Evolutionary conservation across 2,329 filamentous ascomycete genomes (phyloP).

Genomic region (Pseudodiploospora longispora): DNA sequence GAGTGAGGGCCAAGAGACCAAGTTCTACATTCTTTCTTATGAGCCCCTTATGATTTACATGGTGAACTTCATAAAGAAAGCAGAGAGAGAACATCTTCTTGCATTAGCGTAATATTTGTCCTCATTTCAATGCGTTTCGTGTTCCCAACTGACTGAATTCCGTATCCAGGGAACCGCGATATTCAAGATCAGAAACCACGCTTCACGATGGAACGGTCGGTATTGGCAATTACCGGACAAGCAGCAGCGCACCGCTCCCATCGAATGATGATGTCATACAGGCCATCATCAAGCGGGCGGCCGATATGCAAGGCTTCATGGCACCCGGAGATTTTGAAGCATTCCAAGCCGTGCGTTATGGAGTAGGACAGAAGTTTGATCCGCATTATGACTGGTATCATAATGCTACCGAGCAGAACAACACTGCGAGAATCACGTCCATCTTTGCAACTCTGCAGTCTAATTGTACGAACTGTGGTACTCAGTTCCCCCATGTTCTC

Average conservation of each 20-base stretch:
- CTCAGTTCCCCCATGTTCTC: background rate
- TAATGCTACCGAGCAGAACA: background rate
- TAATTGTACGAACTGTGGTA: background rate
- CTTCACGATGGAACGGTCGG: background rate
- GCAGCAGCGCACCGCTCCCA: background rate
- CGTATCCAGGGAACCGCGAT: background rate
- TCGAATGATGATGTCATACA: background rate
- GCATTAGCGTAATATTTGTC: background rate
- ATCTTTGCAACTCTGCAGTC: background rate
- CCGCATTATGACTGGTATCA: background rate
- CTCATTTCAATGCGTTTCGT: background rate
- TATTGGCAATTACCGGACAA: background rate
- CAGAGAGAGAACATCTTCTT: background rate
- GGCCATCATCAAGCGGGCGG: background rate
- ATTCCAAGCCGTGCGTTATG: background rate
- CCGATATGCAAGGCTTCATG: background rate
- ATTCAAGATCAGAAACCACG: background rate
- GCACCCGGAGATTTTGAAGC: background rate
- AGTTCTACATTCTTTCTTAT: background rate
- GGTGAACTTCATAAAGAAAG: background rate
- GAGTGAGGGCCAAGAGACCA: background rate
- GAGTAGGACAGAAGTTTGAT: background rate
- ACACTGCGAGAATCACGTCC: background rate
- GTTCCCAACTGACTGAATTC: background rate
- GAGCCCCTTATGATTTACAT: background rate